Evolutionary conservation across 2,329 filamentous ascomycete genomes (phyloP), one percentile per base, ranked within the genome.

Genomic region (Sarocladium strictum): DNA sequence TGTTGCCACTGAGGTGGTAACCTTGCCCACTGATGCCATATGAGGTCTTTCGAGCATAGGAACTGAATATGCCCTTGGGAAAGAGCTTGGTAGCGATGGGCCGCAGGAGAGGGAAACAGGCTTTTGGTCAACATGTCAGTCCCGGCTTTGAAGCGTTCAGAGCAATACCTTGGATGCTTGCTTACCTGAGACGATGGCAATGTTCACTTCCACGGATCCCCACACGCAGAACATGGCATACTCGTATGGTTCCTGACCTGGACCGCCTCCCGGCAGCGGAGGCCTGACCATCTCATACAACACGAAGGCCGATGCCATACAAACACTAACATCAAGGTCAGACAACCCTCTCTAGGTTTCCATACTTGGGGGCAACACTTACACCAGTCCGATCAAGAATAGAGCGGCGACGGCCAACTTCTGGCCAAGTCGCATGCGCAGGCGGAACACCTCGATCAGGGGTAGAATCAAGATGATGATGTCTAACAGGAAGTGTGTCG

Each of bases 401-500:
- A 69, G 53, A 3, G 60, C 59, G 15, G 61, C 60, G 7, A 67
- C 63, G 9, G 62, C 65, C 17, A 65, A 38, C 45, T 67, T 67
- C 37, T 68, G 66, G 0, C 59, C 58, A 2, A 69, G 58, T 10
- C 64, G 57, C 24, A 71, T 61, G n/a, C 63, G 64, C 1, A 60
- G 56, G 15, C 35, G 47, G 29, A 51, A 51, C 3, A 71, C 63
- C 55, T 70, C 63, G 10, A 68, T 58, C 1, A 64, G 55, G 1
- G 68, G 68, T 0, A 71, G 59, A 2, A 58, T 55, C 3, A 71
- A 58, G 4, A 71, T 69, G 1, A 57, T 57, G 19, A 68, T 47
- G 19, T 71, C 69, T 15, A 71, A 59, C 9, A 67, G 10, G 1
- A 66, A 57, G 47, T 71, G 69, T 1, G 62, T 61, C 11, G 67